Percentiles rank a stretch among this genome's conserved stretches.
phyloP scores from a whole-genome alignment of 2,329 filamentous ascomycete genomes.

The Elsinoe australis region DNA sequence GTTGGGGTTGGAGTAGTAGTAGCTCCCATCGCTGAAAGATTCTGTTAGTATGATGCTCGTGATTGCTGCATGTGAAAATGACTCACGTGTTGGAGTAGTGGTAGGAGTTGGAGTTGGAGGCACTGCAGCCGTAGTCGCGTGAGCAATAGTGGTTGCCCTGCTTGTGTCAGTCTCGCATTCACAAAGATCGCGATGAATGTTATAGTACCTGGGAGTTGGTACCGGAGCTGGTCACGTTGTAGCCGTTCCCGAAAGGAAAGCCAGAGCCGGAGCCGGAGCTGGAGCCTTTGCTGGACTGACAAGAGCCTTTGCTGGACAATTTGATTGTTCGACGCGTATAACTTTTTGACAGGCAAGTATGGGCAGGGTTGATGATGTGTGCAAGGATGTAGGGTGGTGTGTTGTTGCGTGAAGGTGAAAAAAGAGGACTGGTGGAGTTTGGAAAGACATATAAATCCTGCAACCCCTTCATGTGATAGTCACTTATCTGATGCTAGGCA shows the following conservation, averaged over 20 bases:
- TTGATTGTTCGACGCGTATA: background rate
- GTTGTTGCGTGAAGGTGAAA: no score
- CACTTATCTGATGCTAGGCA: no score
- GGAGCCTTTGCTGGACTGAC: slow-evolving; percentile 18
- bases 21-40: slow-evolving; percentile 50
- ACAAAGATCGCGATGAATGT: slow-evolving; percentile 17
- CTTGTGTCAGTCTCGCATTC: background rate
- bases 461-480: no score
- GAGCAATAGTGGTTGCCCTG: slow-evolving; percentile 63
- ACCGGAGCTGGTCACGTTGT: slow-evolving; percentile 42
- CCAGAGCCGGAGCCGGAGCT: slow-evolving; percentile 13
- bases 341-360: background rate
- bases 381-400: no score
- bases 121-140: slow-evolving; percentile 54
- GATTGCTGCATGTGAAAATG: slow-evolving; percentile 28
- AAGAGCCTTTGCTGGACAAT: slow-evolving; percentile 15
- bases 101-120: slow-evolving; percentile 52
- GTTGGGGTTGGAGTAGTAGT: slow-evolving; percentile 62
- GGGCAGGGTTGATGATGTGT: no score
- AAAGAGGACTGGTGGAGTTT: no score
- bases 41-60: background rate
- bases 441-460: no score
- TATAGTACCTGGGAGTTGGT: slow-evolving; percentile 58
- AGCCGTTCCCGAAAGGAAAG: slow-evolving; percentile 28
- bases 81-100: slow-evolving; percentile 60